phyloP scores from a whole-genome alignment of 148 eudicot species.

The Camellia granthamiana region DNA sequence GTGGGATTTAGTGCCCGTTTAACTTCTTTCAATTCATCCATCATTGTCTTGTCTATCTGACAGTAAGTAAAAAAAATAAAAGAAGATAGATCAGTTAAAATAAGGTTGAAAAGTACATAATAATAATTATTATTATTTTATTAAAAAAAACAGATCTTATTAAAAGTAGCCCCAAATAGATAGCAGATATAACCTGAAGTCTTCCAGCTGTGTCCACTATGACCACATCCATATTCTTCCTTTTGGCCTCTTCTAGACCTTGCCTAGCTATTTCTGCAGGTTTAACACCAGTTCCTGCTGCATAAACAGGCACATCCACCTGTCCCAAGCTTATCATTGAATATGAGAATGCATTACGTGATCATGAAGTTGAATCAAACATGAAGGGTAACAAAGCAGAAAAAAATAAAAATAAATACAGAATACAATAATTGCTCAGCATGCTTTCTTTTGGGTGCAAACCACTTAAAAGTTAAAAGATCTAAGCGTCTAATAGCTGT shows the following conservation, averaged over 20 bases:
- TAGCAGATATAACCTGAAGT: constrained; percentile 68
- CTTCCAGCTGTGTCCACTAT: constrained; percentile 98
- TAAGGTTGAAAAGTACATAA: neutral
- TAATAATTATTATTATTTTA: too few relatives aligned
- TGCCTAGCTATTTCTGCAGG: constrained; percentile 86
- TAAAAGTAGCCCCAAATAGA: constrained; percentile 8
- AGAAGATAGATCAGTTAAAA: neutral
- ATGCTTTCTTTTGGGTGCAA: neutral
- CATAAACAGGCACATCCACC: constrained; percentile 96
- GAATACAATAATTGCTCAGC: neutral
- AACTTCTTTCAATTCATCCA: constrained; percentile 95
- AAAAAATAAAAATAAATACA: neutral
- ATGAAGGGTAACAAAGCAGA: neutral
- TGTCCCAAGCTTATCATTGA: constrained; percentile 48
- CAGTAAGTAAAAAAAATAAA: constrained; percentile 5
- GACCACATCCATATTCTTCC: constrained; percentile 82
- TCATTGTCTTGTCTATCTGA: constrained; percentile 90
- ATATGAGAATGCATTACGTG: constrained; percentile 34
- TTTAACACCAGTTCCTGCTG: constrained; percentile 78
- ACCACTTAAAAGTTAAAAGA: neutral
- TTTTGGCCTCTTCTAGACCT: constrained; percentile 80
- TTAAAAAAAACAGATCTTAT: neutral
- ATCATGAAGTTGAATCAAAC: constrained; percentile 9
- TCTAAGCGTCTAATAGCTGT: neutral
- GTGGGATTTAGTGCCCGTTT: constrained; percentile 79